These are phyloP conservation scores for Candida gorgasii DNA, from an alignment of 805 yeast species.

Conservation along the genomic window DNA sequence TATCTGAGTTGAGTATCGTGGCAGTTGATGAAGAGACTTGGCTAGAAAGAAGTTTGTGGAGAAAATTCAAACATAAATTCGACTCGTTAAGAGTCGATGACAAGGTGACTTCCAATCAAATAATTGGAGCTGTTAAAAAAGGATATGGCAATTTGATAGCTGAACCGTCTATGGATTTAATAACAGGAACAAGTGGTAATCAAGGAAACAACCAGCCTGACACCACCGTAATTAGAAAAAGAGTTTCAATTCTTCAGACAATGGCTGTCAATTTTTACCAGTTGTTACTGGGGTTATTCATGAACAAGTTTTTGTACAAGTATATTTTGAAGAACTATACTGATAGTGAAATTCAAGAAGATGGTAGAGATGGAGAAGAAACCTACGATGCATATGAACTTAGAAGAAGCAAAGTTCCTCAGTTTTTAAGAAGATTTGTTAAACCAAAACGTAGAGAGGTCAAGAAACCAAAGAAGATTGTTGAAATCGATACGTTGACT, in stretches of 20 bases:
- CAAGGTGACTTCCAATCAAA: slow-evolving; percentile 10
- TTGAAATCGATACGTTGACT: slow-evolving; percentile 17
- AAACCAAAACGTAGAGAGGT: slow-evolving; percentile 21
- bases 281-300: slow-evolving; percentile 22
- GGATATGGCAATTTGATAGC: slow-evolving; percentile 31
- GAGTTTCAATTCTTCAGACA: slow-evolving; percentile 21
- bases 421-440: slow-evolving; percentile 27
- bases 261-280: slow-evolving; percentile 23
- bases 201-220: slow-evolving; percentile 1
- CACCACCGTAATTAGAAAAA: slow-evolving; percentile 21
- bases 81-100: slow-evolving; percentile 4
- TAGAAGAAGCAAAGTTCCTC: slow-evolving; percentile 25
- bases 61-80: slow-evolving; percentile 13
- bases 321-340: slow-evolving; percentile 5
- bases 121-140: slow-evolving; percentile 7
- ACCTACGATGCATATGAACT: slow-evolving; percentile 19
- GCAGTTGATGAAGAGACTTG: slow-evolving; percentile 54
- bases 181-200: slow-evolving; percentile 18
- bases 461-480: slow-evolving; percentile 3
- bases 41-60: slow-evolving; percentile 44
- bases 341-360: slow-evolving; percentile 1
- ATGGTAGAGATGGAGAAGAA: slow-evolving; percentile 14
- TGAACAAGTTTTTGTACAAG: slow-evolving; percentile 14
- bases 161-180: slow-evolving; percentile 27
- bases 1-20: slow-evolving; percentile 55